Evolutionary conservation across 2,329 filamentous ascomycete species (phyloP), one percentile per base, ranked within the genome.

Genomic region (Coniella vitis): DNA sequence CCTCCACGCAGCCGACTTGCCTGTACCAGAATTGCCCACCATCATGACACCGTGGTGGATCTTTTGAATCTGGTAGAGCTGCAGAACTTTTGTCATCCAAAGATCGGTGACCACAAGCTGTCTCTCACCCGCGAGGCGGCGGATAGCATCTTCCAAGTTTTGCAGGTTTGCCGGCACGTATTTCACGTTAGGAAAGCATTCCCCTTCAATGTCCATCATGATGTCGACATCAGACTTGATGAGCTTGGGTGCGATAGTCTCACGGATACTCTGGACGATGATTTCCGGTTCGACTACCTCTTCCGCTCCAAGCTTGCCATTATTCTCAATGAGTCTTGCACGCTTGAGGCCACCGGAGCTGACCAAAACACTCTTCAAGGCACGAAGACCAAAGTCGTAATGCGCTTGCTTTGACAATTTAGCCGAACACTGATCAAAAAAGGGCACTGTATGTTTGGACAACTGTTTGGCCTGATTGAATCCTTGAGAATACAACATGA

Each of bases 41-140:
- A 98, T 97, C 94, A 99, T 99, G 22, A 99, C 93, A 84, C 93
- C 93, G 59, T 99, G 93, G 62, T 99, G 93, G 51, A 98, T 90
- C 56, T 84, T 87, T 67, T 97, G 93, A 55, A 99, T 99, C 66
- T 99, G 93, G 65, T 95, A 97, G 2, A 98, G 79, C 65, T 99
- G 93, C 8, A 98, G 76, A 31, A 95, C 84, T 71, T 99, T 99
- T 50, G 88, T 93, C 81, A 97, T 90, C 94, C 94, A 99, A 40
- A 84, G 83, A 48, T 97, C 90, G 51, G 84, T 96, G 57, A 94
- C 86, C 8, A 95, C 88, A 13, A 95, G 79, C 60, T 95, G 86
- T 57, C 87, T 84, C 63, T 95, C 90, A 5, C 78, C 79, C 25
- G 94, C 93, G 54, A 95, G 82, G 31, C 84, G 81, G 51, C 82